A percentile compares a stretch with the other conserved stretches of the same genome.
Evolutionary conservation across 495 filamentous ascomycete genomes (phyloP).

Genomic region (Pyrenopolyporus hunteri): DNA sequence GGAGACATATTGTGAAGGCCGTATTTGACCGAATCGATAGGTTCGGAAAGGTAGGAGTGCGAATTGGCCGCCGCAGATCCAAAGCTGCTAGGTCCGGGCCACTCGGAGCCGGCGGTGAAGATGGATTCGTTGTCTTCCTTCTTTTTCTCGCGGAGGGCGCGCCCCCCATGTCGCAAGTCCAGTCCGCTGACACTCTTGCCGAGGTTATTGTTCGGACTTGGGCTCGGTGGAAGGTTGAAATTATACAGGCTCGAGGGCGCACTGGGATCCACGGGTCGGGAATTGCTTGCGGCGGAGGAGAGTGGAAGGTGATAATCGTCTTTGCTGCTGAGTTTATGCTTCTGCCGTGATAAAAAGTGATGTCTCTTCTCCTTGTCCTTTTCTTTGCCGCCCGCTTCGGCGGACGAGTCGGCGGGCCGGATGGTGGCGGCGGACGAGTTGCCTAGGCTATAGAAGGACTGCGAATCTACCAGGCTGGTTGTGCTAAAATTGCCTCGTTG

Average conservation of each 20-base stretch:
- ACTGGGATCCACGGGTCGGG: conserved; percentile 80
- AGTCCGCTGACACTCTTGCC: conserved; percentile 81
- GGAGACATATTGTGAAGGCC: conserved; percentile 81
- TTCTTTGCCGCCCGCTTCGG: conserved; percentile 44
- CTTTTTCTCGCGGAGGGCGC: conserved; percentile 86
- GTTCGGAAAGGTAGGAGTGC: conserved; percentile 52
- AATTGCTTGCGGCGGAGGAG: conserved; percentile 90
- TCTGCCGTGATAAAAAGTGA: conserved; percentile 89
- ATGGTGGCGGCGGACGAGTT: conserved; percentile 89
- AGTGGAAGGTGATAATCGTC: conserved; percentile 81
- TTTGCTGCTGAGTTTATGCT: conserved; percentile 83
- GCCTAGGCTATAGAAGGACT: conserved; percentile 78
- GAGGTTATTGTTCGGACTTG: conserved; percentile 72
- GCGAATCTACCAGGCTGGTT: conserved; percentile 74
- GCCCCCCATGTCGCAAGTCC: conserved; percentile 83
- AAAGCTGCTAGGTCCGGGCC: conserved; percentile 60
- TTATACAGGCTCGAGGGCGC: conserved; percentile 85
- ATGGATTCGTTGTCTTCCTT: conserved; percentile 68
- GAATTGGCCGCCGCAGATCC: conserved; percentile 48
- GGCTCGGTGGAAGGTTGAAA: conserved; percentile 69
- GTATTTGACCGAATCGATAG: conserved; percentile 59
- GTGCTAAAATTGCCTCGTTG: conserved; percentile 76
- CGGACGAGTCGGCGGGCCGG: conserved; percentile 51
- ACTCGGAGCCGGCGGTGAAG: conserved; percentile 48
- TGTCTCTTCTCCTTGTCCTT: conserved; percentile 75